Base-by-base conservation (phyloP, 1,284 basidiomycete species). In the Mrakiaceae sp. region DNA sequence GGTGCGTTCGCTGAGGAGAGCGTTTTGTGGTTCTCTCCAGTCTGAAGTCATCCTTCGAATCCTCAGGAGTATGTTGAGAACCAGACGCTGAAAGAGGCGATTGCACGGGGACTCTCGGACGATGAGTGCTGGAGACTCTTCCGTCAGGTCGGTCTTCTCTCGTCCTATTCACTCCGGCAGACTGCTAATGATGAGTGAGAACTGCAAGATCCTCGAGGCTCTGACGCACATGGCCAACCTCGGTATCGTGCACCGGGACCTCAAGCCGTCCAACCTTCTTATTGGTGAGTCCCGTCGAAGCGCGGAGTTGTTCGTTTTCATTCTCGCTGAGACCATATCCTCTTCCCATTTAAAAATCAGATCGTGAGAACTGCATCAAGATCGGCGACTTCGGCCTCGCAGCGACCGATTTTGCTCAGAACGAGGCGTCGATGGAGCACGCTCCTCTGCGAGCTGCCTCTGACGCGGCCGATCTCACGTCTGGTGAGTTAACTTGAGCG, bases 311-410 rank as follows among this genome's bases (percentile, higher is more conserved):
- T 46, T 55, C 10, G 42, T 46, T 16, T 9, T 42, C 40, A 67
- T 2, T n/a, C 9, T 64, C 3, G 44, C 42, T 27, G 27, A 27
- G 27, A 27, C 27, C 27, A 27, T 27, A 27, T 27, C 27, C 27
- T 27, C 27, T 27, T 27, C 27, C 27, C 27, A 27, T 27, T 27
- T 27, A 27, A 27, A 27, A 27, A 27, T 27, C 50, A 90, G 88
- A 93, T 74, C 87, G 84, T 11, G 87, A 87, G 66, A 90, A 90
- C 5, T 90, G 96, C 70, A 88, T 79, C 87, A 96, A 89, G 82
- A 88, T 97, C 58, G 94, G 93, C 40, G 94, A 97, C 75, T 97
- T 97, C 73, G 94, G 94, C 48, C 80, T 97, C 14, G 90, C 75
- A 6, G 65, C 65, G 14, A 66, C 65, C 40, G 65, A 66, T 49